These are phyloP conservation scores for Trichocladium uniseriatum DNA, from an alignment of 495 filamentous ascomycete species.

Conservation along the genomic window DNA sequence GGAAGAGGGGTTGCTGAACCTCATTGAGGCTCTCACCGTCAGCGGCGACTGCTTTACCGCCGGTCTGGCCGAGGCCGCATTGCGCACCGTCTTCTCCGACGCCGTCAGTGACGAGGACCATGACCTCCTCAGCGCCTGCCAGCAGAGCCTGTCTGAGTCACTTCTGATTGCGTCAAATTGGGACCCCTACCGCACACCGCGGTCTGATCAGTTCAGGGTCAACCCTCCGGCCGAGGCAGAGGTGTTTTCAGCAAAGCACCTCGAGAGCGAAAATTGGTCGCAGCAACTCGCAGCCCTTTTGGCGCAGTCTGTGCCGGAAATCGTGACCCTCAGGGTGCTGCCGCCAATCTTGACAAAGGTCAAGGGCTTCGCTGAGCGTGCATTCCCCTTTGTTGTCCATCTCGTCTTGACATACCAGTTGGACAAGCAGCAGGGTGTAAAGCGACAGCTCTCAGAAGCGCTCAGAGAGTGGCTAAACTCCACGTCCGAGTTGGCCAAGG, in stretches of 20 bases:
- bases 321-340: constrained; percentile 59
- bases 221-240: constrained; percentile 13
- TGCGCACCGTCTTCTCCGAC: constrained; percentile 60
- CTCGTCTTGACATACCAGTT: constrained; percentile 52
- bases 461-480: constrained; percentile 42
- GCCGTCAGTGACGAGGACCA: constrained; percentile 34
- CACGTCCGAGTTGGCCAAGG: constrained; percentile 31
- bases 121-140: constrained; percentile 41
- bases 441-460: constrained; percentile 40
- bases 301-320: constrained; percentile 47
- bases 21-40: constrained; percentile 59
- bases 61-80: constrained; percentile 66
- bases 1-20: constrained; percentile 47
- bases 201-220: constrained; percentile 31
- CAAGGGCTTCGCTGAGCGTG: constrained; percentile 55
- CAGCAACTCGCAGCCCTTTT: constrained; percentile 53
- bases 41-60: constrained; percentile 53
- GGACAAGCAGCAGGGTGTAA: constrained; percentile 40
- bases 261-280: constrained; percentile 49
- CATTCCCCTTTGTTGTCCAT: constrained; percentile 75
- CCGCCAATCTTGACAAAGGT: constrained; percentile 51
- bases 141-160: constrained; percentile 34
- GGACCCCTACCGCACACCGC: constrained; percentile 38
- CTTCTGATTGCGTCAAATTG: constrained; percentile 40
- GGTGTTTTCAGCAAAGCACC: constrained; percentile 25